These are phyloP conservation scores for Aspergillus steynii DNA, from an alignment of 495 filamentous ascomycete genomes.

Conservation along the genomic window DNA sequence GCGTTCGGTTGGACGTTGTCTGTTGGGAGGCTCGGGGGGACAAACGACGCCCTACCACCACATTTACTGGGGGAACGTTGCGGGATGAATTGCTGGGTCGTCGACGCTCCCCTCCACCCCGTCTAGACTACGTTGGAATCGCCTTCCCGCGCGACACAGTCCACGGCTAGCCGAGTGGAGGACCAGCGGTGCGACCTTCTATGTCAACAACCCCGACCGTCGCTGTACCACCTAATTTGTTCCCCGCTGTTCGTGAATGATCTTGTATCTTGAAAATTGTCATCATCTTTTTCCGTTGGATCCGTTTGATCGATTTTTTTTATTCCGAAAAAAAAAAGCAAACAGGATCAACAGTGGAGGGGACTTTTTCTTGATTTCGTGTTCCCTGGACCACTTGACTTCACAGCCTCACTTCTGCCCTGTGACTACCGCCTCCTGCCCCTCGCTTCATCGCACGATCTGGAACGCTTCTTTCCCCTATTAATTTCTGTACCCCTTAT, in stretches of 20 bases:
- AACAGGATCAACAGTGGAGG: conserved; percentile 14
- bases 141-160: conserved; percentile 18
- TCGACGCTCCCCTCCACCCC: conserved; percentile 12
- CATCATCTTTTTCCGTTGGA: conserved; percentile 20
- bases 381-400: conserved; percentile 19
- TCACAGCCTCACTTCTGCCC: conserved; percentile 28
- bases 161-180: conserved; percentile 21
- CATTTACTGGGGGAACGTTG: conserved; percentile 6
- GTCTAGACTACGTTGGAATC: conserved; percentile 22
- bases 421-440: conserved; percentile 23
- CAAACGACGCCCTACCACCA: neutral
- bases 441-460: conserved; percentile 18
- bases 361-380: conserved; percentile 14
- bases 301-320: neutral
- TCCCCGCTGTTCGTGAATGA: conserved; percentile 16
- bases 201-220: conserved; percentile 15
- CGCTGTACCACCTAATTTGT: neutral
- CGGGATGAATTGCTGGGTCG: conserved; percentile 13
- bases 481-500: conserved; percentile 11
- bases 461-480: neutral
- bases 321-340: conserved; percentile 1
- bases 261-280: conserved; percentile 22
- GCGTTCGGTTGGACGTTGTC: neutral
- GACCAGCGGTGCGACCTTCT: conserved; percentile 12
- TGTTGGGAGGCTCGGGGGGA: conserved; percentile 6